These are phyloP conservation scores for Helichrysum umbraculigerum DNA, from an alignment of 129 eudicot species.

Conservation along the genomic window DNA sequence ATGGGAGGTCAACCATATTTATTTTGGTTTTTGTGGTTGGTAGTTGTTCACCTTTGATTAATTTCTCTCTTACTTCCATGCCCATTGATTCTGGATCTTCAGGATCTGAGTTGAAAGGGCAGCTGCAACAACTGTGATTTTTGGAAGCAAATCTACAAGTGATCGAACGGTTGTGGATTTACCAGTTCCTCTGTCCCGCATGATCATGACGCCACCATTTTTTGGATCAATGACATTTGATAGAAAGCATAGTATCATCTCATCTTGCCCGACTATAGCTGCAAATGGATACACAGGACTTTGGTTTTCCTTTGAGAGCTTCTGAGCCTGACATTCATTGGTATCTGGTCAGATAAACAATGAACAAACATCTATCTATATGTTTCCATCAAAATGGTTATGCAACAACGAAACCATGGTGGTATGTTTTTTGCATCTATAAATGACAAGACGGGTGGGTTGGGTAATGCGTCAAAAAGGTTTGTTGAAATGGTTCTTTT, in stretches of 20 bases:
- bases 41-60: slow-evolving; percentile 67
- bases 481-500: not conserved
- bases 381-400: not conserved
- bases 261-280: slow-evolving; percentile 98
- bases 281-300: slow-evolving; percentile 97
- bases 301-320: slow-evolving; percentile 73
- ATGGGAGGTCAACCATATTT: slow-evolving; percentile 97
- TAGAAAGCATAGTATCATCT: slow-evolving; percentile 88
- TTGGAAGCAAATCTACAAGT: slow-evolving; percentile 86
- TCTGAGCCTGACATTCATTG: slow-evolving; percentile 54
- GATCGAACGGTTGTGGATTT: slow-evolving; percentile 93
- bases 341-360: slow-evolving; percentile 11
- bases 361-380: not conserved
- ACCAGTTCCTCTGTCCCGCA: slow-evolving; percentile 97
- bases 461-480: not conserved
- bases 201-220: slow-evolving; percentile 96
- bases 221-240: slow-evolving; percentile 93
- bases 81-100: slow-evolving; percentile 91
- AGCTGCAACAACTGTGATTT: slow-evolving; percentile 72
- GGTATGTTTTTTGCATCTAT: not conserved
- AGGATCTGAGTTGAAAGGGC: slow-evolving; percentile 96
- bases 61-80: slow-evolving; percentile 75
- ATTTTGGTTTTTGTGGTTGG: slow-evolving; percentile 61
- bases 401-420: not conserved
- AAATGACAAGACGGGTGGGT: not conserved